Conservation (phyloP, 441 rosid genomes). For the Gossypium gossypioides region DNA sequence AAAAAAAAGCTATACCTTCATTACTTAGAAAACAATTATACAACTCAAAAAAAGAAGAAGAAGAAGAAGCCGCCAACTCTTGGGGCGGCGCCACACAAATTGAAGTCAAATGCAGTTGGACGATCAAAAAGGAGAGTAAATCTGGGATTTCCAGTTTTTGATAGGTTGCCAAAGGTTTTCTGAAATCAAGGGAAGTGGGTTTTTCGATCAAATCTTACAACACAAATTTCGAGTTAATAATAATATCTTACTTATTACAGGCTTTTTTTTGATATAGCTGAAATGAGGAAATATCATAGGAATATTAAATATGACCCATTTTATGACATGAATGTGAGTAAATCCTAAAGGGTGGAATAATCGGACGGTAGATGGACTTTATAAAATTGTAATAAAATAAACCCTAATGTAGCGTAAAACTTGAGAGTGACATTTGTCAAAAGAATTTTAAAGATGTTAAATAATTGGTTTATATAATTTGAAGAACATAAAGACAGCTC, state of each 20-base stretch:
- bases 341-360: slow-evolving; percentile 4
- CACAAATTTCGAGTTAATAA: slow-evolving; percentile 6
- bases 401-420: not conserved
- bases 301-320: slow-evolving; percentile 1
- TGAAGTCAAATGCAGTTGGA: slow-evolving; percentile 19
- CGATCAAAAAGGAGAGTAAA: slow-evolving; percentile 11
- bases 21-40: not conserved
- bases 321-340: not conserved
- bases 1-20: not conserved
- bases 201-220: slow-evolving; percentile 20
- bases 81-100: slow-evolving; percentile 16
- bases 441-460: not conserved
- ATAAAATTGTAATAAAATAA: not conserved
- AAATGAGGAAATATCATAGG: not conserved
- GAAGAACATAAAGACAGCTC: not conserved
- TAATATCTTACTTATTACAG: not conserved
- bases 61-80: slow-evolving; percentile 17
- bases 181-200: slow-evolving; percentile 20
- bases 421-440: slow-evolving; percentile 7
- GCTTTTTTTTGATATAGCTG: not conserved
- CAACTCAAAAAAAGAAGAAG: not conserved
- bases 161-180: slow-evolving; percentile 35
- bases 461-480: too few relatives aligned
- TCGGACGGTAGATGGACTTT: slow-evolving; percentile 10
- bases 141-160: slow-evolving; percentile 33